Evolutionary conservation across 495 filamentous ascomycete species (phyloP).

Genomic region (Talaromyces proteolyticus): DNA sequence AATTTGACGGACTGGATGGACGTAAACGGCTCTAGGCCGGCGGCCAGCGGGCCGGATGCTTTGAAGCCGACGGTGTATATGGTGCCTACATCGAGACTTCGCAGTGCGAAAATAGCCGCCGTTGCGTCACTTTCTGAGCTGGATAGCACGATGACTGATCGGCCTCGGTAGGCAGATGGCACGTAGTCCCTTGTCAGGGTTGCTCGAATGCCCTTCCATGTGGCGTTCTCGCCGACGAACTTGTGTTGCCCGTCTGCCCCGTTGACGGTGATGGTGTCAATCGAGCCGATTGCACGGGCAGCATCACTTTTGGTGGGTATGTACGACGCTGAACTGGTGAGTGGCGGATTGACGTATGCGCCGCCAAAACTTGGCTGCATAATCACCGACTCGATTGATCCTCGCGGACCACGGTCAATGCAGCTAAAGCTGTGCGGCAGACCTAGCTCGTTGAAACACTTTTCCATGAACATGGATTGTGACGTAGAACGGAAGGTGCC

Average conservation of each 20-base stretch:
- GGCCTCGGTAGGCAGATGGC: slow-evolving; percentile 68
- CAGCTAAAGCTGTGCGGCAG: slow-evolving; percentile 74
- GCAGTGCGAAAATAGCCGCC: slow-evolving; percentile 68
- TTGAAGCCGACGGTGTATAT: slow-evolving; percentile 83
- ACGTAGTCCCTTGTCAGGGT: slow-evolving; percentile 76
- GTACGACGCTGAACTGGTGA: slow-evolving; percentile 42
- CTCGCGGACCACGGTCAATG: slow-evolving; percentile 63
- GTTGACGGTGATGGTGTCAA: slow-evolving; percentile 71
- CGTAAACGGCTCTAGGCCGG: slow-evolving; percentile 69
- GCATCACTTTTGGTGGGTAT: slow-evolving; percentile 66
- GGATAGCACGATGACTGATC: slow-evolving; percentile 68
- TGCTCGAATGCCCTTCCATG: slow-evolving; percentile 77
- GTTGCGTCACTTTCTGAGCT: slow-evolving; percentile 64
- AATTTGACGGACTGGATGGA: slow-evolving; percentile 72
- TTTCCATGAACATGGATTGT: slow-evolving; percentile 79
- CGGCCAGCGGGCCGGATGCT: slow-evolving; percentile 54
- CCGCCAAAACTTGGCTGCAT: slow-evolving; percentile 69
- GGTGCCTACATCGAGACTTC: slow-evolving; percentile 66
- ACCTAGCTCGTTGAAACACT: slow-evolving; percentile 81
- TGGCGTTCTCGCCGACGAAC: slow-evolving; percentile 71
- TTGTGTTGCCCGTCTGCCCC: slow-evolving; percentile 28
- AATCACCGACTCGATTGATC: slow-evolving; percentile 59
- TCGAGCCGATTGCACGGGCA: slow-evolving; percentile 65
- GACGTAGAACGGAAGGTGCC: slow-evolving; percentile 64
- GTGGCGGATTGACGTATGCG: slow-evolving; percentile 68